Conservation (phyloP, 768 basidiomycete species). For the Leccinum obscurum region DNA sequence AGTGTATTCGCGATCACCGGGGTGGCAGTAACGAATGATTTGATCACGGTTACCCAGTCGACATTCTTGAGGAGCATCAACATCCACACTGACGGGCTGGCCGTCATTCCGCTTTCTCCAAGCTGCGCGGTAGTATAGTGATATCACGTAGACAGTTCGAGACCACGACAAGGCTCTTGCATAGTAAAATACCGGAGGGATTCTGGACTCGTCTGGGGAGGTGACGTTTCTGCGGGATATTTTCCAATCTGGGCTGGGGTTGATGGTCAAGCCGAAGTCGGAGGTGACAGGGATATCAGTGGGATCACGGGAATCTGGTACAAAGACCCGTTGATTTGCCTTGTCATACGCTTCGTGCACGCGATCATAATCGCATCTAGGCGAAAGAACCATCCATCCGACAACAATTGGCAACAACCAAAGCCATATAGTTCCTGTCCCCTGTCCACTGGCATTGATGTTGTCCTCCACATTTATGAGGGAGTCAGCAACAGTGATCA, state of each 20-base stretch:
- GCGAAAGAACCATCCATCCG: constrained; percentile 43
- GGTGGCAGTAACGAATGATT: constrained; percentile 20
- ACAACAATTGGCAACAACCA: constrained; percentile 44
- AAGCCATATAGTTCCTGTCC: constrained; percentile 42
- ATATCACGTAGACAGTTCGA: constrained; percentile 17
- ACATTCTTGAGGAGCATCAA: constrained; percentile 11
- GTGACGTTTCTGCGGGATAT: background rate
- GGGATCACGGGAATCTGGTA: background rate
- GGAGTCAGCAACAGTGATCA: constrained; percentile 20
- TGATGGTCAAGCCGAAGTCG: constrained; percentile 22
- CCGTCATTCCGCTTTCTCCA: constrained; percentile 8
- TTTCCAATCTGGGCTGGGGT: constrained; percentile 5
- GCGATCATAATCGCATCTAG: constrained; percentile 38
- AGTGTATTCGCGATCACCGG: constrained; percentile 3
- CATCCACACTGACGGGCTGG: background rate
- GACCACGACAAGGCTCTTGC: constrained; percentile 25
- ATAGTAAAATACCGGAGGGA: constrained; percentile 29
- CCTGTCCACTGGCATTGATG: constrained; percentile 38
- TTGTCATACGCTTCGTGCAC: constrained; percentile 23
- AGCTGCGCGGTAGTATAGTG: constrained; percentile 20
- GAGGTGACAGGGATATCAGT: background rate
- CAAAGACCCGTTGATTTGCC: constrained; percentile 14
- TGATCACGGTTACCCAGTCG: constrained; percentile 22
- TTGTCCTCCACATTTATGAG: constrained; percentile 16
- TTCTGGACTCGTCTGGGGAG: constrained; percentile 27